Percentiles rank a stretch among this genome's conserved stretches.
phyloP scores from a whole-genome alignment of 441 rosid genomes.

The Isatis lusitanica region DNA sequence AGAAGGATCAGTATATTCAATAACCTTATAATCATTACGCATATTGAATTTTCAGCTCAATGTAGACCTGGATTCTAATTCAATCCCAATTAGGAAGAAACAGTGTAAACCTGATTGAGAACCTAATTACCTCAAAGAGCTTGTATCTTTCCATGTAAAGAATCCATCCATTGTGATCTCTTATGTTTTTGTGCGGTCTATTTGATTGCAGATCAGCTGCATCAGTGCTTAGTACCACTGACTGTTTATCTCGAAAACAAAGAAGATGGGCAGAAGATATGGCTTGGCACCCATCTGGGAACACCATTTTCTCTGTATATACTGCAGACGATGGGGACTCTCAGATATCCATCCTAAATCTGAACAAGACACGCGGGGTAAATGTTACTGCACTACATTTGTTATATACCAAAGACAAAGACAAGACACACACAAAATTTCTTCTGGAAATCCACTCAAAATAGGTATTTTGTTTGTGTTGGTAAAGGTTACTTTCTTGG shows the following conservation, averaged over 20 bases:
- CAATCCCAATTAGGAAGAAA: neutral
- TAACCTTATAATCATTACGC: too few species aligned
- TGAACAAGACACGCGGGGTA: slow-evolving; percentile 73
- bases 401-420: neutral
- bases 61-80: neutral
- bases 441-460: neutral
- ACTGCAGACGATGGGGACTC: slow-evolving; percentile 80
- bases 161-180: neutral
- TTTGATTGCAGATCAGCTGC: slow-evolving; percentile 61
- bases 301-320: slow-evolving; percentile 62
- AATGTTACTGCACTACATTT: slow-evolving; percentile 23
- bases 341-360: slow-evolving; percentile 75
- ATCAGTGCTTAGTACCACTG: slow-evolving; percentile 64
- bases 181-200: slow-evolving; percentile 10
- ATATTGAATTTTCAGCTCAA: neutral
- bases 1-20: neutral
- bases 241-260: slow-evolving; percentile 63
- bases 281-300: slow-evolving; percentile 87
- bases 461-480: slow-evolving; percentile 18
- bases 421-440: neutral
- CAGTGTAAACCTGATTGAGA: neutral
- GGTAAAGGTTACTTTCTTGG: slow-evolving; percentile 57
- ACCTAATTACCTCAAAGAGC: neutral
- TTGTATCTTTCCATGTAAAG: slow-evolving; percentile 6
- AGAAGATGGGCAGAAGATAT: slow-evolving; percentile 96